phyloP scores from a whole-genome alignment of 148 eudicot genomes.

The Nepenthes gracilis region DNA sequence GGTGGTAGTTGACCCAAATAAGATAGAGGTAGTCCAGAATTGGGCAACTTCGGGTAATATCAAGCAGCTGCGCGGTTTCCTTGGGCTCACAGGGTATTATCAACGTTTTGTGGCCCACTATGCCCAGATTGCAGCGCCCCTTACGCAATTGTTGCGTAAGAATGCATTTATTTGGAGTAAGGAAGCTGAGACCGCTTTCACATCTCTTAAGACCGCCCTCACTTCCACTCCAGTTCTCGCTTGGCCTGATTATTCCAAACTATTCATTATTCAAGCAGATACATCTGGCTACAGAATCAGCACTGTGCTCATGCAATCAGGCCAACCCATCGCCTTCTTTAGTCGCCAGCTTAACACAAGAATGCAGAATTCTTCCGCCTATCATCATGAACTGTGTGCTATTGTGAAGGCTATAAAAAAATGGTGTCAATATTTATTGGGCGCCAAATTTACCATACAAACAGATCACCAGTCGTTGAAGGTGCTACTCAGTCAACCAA shows the following conservation, averaged over 20 bases:
- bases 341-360: background rate
- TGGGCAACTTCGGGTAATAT: background rate
- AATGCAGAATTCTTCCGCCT: background rate
- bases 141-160: conserved; percentile 1
- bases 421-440: background rate
- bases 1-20: background rate
- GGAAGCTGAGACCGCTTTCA: background rate
- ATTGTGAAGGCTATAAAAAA: background rate
- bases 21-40: background rate
- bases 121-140: background rate
- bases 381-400: background rate
- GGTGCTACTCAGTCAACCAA: too few species aligned
- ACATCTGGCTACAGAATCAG: background rate
- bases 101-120: background rate
- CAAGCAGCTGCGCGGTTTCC: conserved; percentile 3
- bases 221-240: background rate
- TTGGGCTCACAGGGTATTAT: conserved; percentile 6
- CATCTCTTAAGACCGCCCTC: background rate
- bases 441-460: background rate
- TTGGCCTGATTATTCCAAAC: background rate
- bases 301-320: background rate
- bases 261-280: background rate
- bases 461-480: background rate
- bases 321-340: background rate
- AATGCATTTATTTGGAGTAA: background rate